Base-by-base conservation (phyloP, 2,329 filamentous ascomycete genomes). In the Lachnum nothofagi region DNA sequence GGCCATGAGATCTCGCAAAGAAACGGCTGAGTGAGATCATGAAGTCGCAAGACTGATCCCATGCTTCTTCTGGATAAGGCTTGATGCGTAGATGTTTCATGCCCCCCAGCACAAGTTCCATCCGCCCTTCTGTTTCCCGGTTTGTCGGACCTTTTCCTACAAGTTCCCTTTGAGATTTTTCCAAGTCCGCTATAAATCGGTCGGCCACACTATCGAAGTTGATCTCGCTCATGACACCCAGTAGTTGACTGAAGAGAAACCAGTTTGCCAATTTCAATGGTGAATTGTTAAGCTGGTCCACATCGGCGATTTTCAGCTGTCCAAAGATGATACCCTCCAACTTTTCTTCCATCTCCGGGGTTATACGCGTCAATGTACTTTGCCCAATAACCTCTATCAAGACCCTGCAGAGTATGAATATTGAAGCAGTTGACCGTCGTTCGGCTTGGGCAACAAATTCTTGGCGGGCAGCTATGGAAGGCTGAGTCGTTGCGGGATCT, bases 181-280 rank as follows among this genome's bases (percentile, higher is more conserved):
- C 87, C 4, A 98, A 75, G 63, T 97, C 91, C 24, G 77, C 73
- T 39, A 95, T 75, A 63, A 95, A 98, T 41, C 88, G 83, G 46
- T 83, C 80, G 3, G 88, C 83, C 39, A 98, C 91, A 48, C 84
- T 87, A 14, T 81, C 73, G 66, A 98, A 97, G 64, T 94, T 91
- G 56, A 93, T 84, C 38, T 87, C 86, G 68, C 93, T 96, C 87
- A 98, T 95, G 33, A 91, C 86, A n/a, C 94, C 93, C 1, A 98
- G 78, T 3, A 98, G 74, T 61, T 95, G 88, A 17, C 89, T 85
- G 65, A 96, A 96, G 2, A 98, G 82, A 51, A 88, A 87, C 91
- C 91, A 98, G 62, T 98, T 98, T 12, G 93, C 88, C 68, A 93
- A 82, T 57, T 90, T 89, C 20, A 97, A 73, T 0, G 88, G 83